phyloP scores from a whole-genome alignment of 2,329 filamentous ascomycete genomes.

The Leptodontidium sp. region DNA sequence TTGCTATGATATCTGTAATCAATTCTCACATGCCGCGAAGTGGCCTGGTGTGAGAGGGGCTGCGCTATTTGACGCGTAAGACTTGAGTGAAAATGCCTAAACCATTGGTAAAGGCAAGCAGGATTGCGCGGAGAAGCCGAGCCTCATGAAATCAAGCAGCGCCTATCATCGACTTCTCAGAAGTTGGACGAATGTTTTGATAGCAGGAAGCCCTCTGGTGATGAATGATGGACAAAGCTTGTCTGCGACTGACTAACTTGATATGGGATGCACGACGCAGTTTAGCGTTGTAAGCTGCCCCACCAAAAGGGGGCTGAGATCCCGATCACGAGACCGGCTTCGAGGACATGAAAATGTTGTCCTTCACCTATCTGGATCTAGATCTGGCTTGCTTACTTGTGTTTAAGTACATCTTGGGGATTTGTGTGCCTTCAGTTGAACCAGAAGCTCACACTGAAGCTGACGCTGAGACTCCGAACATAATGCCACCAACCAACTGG shows the following conservation, averaged over 20 bases:
- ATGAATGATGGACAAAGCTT: constrained; percentile 10
- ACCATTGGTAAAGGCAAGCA: not conserved
- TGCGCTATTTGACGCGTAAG: not conserved
- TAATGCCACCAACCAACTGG: constrained; percentile 99
- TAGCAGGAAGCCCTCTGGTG: not conserved
- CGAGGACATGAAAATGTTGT: not conserved
- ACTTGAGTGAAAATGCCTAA: not conserved
- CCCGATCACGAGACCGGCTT: constrained; percentile 1
- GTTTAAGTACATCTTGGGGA: not conserved
- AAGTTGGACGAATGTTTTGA: not conserved
- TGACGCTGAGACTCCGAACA: constrained; percentile 82
- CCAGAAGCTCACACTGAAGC: constrained; percentile 98
- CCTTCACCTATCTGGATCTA: not conserved
- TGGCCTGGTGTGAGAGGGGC: not conserved
- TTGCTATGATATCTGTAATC: not conserved
- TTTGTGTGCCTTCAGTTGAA: constrained; percentile 63
- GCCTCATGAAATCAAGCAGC: not conserved
- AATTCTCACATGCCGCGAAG: not conserved
- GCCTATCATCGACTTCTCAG: not conserved
- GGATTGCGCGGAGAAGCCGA: not conserved
- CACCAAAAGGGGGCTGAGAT: not conserved
- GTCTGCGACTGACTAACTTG: constrained; percentile 10
- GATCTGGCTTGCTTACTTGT: not conserved
- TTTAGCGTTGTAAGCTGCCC: not conserved
- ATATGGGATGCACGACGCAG: constrained; percentile 20